Percentiles rank a stretch among this genome's conserved stretches.
These are phyloP conservation scores for Neocucurbitaria cava DNA, from an alignment of 2,329 filamentous ascomycete genomes.

Conservation along the genomic window DNA sequence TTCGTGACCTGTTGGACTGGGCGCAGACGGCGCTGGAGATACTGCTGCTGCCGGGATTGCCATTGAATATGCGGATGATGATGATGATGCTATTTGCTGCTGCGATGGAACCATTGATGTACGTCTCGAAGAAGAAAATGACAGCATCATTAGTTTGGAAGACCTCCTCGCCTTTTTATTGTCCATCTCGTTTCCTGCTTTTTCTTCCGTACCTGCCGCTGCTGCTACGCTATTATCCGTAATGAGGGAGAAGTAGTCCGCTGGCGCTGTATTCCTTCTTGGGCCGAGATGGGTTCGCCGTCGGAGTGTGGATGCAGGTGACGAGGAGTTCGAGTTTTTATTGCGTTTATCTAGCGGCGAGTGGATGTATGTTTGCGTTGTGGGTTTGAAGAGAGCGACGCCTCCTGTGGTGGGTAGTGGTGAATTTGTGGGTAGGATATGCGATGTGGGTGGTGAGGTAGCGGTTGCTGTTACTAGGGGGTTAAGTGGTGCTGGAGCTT, in stretches of 20 bases:
- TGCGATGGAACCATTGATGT: not conserved
- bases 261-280: not conserved
- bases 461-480: not conserved
- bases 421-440: not conserved
- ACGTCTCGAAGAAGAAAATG: not conserved
- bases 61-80: not conserved
- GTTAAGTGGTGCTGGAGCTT: not conserved
- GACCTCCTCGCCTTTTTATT: not conserved
- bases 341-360: constrained; percentile 3
- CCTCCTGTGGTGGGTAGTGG: not conserved
- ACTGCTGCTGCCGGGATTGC: not conserved
- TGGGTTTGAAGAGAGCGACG: not conserved
- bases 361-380: constrained; percentile 3
- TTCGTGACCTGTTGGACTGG: not conserved
- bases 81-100: not conserved
- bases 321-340: not conserved
- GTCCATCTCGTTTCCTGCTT: not conserved
- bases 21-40: not conserved
- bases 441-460: not conserved
- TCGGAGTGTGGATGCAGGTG: not conserved
- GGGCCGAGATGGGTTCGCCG: not conserved
- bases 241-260: not conserved
- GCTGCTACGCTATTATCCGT: no score
- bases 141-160: no score
- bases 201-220: not conserved